A percentile compares a stretch with the other conserved stretches of the same genome.
phyloP scores from a whole-genome alignment of 73 alveolate species.

The Paramecium sonneborni region DNA sequence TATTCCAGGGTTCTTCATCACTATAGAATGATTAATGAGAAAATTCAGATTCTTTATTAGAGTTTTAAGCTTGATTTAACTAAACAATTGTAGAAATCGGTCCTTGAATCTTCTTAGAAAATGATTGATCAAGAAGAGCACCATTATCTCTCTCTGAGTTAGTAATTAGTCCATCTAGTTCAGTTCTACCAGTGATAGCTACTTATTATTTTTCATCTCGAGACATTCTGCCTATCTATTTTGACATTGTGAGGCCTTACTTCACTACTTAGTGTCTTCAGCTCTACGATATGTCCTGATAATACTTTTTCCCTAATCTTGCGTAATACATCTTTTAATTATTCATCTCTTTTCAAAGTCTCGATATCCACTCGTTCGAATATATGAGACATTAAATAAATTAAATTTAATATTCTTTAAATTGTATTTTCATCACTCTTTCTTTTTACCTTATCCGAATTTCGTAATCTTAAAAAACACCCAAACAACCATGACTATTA shows the following conservation, averaged over 20 bases:
- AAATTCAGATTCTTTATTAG: not conserved
- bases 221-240: slow-evolving; percentile 22
- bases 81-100: not conserved
- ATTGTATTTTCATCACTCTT: not conserved
- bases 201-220: not conserved
- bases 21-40: slow-evolving; percentile 13
- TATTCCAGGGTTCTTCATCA: slow-evolving; percentile 28
- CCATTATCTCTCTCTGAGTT: not conserved
- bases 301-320: slow-evolving; percentile 31
- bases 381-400: not conserved
- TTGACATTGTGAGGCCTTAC: slow-evolving; percentile 16
- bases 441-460: not conserved
- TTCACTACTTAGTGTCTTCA: slow-evolving; percentile 31
- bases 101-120: not conserved
- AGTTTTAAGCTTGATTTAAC: not conserved
- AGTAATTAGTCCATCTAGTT: not conserved
- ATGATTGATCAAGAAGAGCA: not conserved
- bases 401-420: not conserved
- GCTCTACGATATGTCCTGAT: slow-evolving; percentile 33
- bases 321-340: not conserved
- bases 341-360: not conserved
- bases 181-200: slow-evolving; percentile 9
- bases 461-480: not conserved
- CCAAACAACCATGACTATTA: not conserved
- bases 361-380: slow-evolving; percentile 6